These are phyloP conservation scores for Penicillium carneum DNA, from an alignment of 2,329 filamentous ascomycete species.

Conservation along the genomic window DNA sequence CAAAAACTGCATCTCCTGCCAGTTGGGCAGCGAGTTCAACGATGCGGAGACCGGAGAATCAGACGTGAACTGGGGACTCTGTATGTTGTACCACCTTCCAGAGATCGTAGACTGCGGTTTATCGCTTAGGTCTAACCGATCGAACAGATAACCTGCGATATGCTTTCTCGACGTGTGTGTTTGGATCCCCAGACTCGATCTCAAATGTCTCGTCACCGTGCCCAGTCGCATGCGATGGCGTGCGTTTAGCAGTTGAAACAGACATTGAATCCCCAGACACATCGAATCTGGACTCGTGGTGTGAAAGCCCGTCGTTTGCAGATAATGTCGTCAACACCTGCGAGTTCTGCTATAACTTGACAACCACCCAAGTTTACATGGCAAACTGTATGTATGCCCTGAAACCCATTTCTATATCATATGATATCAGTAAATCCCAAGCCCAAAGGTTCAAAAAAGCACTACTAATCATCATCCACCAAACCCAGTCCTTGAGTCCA, in stretches of 20 bases:
- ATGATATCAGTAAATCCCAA: neutral
- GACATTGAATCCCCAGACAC: slow-evolving; percentile 41
- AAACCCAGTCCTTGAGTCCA: slow-evolving; percentile 52
- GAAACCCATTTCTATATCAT: neutral
- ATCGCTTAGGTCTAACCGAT: slow-evolving; percentile 4
- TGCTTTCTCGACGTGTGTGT: slow-evolving; percentile 55
- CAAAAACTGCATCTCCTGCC: slow-evolving; percentile 52
- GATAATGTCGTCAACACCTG: slow-evolving; percentile 53
- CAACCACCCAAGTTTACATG: slow-evolving; percentile 50
- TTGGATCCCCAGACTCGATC: slow-evolving; percentile 47
- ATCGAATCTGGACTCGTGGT: slow-evolving; percentile 48
- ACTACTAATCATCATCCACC: slow-evolving; percentile 11
- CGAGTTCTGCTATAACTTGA: slow-evolving; percentile 54
- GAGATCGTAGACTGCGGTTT: neutral
- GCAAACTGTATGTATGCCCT: slow-evolving; percentile 53
- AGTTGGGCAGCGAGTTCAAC: slow-evolving; percentile 50
- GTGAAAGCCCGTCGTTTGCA: slow-evolving; percentile 47
- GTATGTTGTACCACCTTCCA: slow-evolving; percentile 42
- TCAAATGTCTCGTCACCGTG: slow-evolving; percentile 54
- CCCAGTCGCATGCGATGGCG: slow-evolving; percentile 51
- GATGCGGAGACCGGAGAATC: slow-evolving; percentile 47
- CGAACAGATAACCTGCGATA: slow-evolving; percentile 55
- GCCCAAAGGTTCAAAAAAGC: neutral
- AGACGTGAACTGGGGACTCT: slow-evolving; percentile 56
- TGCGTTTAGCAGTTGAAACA: slow-evolving; percentile 45